Evolutionary conservation across 768 basidiomycete species (phyloP), one percentile per base, ranked within the genome.

Genomic region (Tylopilus rubrobrunneus): DNA sequence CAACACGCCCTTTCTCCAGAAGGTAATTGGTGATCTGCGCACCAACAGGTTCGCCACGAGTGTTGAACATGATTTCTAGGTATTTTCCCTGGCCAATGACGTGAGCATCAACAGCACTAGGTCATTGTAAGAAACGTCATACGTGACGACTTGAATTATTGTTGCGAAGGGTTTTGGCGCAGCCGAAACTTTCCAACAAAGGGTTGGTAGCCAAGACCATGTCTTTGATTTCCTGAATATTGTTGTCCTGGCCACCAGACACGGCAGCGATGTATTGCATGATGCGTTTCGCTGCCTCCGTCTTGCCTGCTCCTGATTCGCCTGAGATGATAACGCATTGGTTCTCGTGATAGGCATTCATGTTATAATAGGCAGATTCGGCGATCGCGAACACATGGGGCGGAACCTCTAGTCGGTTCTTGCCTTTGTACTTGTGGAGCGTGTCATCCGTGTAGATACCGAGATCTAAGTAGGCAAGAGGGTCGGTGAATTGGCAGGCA

Each of bases 251-350:
- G 23, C 82, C 89, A 45, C 92, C 91, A 15, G 92, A 93, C 0
- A 98, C 97, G 10, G 92, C 97, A 15, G 97, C 97, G 62, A 99
- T 96, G 67, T 99, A 99, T 70, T 98, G 95, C 97, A 99, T 99
- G 72, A 99, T 98, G 46, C 94, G 85, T 71, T 98, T 98, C 21
- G 97, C 97, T 4, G 97, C 97, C 72, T 98, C 97, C 4, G 97
- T 99, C 78, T 99, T 99, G 48, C 97, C 97, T 5, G 97, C 97
- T 48, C 97, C 97, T 15, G 95, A 98, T 76, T 99, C 97, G 51
- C 97, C 97, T 34, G 95, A 94, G 65, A 99, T 98, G 74, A 99
- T 99, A 51, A 99, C 96, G 69, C 96, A 98, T 75, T 99, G 97
- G 66, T 98, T 99, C 74, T 99, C 96, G 71, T 95, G 89, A 73